A percentile compares a stretch with the other conserved stretches of the same genome.
These are phyloP conservation scores for Zalaria obscura DNA, from an alignment of 2,329 filamentous ascomycete species.

Conservation along the genomic window DNA sequence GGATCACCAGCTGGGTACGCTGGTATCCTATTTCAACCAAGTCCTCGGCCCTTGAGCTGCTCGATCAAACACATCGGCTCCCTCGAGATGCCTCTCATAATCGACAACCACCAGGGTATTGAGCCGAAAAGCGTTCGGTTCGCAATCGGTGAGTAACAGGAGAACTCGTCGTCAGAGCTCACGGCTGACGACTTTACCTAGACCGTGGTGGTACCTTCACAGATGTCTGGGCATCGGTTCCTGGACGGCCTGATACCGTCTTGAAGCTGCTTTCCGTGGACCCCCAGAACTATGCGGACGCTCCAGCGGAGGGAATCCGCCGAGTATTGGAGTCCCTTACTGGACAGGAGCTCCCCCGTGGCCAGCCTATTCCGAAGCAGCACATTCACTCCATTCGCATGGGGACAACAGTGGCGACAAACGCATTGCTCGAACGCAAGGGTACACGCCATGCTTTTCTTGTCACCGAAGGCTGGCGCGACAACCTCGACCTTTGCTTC, in stretches of 20 bases:
- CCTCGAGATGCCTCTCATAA: no score
- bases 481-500: constrained; percentile 17
- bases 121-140: no score
- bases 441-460: constrained; percentile 15
- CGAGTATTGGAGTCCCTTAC: constrained; percentile 11
- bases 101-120: no score
- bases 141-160: no score
- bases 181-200: neutral
- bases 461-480: constrained; percentile 17
- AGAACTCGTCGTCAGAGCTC: no score
- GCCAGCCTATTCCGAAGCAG: constrained; percentile 7
- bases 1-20: no score
- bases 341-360: constrained; percentile 8
- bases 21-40: no score
- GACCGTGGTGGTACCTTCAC: constrained; percentile 5
- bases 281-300: constrained; percentile 16
- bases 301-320: constrained; percentile 16
- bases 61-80: no score
- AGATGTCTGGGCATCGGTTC: constrained; percentile 3
- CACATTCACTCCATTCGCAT: constrained; percentile 13
- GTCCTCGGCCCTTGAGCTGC: no score
- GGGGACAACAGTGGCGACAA: constrained; percentile 19
- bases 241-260: constrained; percentile 10
- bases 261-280: constrained; percentile 17
- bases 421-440: constrained; percentile 16